These are phyloP conservation scores for Ruellia speciosa DNA, from an alignment of 305 asterid species.

Conservation along the genomic window DNA sequence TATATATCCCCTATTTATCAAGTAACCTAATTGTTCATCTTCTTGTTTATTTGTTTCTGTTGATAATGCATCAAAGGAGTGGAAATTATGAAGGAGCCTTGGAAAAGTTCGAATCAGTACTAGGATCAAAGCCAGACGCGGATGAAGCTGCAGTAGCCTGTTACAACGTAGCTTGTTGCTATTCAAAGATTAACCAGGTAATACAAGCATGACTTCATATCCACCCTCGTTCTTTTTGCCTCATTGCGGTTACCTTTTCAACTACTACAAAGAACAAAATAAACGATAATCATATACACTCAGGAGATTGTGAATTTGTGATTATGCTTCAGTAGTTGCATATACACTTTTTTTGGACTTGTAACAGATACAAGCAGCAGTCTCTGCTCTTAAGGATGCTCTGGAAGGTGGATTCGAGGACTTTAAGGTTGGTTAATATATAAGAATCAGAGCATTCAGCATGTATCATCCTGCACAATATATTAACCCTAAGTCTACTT, in stretches of 20 bases:
- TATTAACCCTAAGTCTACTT: no score
- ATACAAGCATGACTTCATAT: neutral
- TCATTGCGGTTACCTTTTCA: neutral
- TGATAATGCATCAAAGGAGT: slow-evolving; percentile 32
- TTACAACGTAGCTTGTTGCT: slow-evolving; percentile 92
- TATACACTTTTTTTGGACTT: slow-evolving; percentile 3
- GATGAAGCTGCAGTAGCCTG: slow-evolving; percentile 71
- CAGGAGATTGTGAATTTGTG: no score
- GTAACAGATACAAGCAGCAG: slow-evolving; percentile 75
- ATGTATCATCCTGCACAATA: neutral
- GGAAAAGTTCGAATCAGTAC: slow-evolving; percentile 78
- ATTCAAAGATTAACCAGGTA: slow-evolving; percentile 87
- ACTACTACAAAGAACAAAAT: no score
- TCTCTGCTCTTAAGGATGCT: slow-evolving; percentile 85
- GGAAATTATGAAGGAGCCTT: slow-evolving; percentile 72
- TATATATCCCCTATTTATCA: neutral
- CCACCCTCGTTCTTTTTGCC: neutral
- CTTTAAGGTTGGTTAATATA: slow-evolving; percentile 46
- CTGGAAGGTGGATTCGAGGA: slow-evolving; percentile 78
- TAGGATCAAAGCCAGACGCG: slow-evolving; percentile 75
- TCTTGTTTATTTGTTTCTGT: slow-evolving; percentile 3
- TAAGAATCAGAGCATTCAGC: neutral
- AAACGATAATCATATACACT: no score
- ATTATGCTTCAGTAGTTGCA: neutral
- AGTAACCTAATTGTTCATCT: neutral